These are phyloP conservation scores for Suillus luteus DNA, from an alignment of 768 basidiomycete species.

Conservation along the genomic window DNA sequence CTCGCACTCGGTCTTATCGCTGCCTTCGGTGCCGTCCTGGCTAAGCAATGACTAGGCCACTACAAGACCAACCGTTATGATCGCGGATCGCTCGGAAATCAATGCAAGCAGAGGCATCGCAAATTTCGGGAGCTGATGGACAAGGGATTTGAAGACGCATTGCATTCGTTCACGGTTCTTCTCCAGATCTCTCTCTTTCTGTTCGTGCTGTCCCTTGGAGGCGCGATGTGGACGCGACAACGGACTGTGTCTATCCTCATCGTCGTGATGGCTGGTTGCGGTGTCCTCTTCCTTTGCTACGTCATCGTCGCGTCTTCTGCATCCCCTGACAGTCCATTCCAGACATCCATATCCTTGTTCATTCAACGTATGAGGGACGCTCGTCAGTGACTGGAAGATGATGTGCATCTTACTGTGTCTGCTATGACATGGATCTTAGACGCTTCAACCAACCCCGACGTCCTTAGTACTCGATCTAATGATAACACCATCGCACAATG, in stretches of 20 bases:
- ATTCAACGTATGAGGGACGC: background rate
- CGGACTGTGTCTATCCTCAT: constrained; percentile 13
- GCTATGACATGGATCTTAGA: constrained; percentile 14
- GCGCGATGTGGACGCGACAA: constrained; percentile 2
- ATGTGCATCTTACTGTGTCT: background rate
- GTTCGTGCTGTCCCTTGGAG: constrained; percentile 12
- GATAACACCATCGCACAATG: background rate
- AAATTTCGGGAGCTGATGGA: constrained; percentile 12
- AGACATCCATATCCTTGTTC: constrained; percentile 5
- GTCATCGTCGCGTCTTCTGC: constrained; percentile 6
- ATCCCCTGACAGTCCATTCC: constrained; percentile 12
- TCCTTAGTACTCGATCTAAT: constrained; percentile 11
- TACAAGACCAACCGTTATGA: background rate
- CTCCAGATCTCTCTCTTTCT: constrained; percentile 18
- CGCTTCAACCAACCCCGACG: constrained; percentile 17
- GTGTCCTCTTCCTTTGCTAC: constrained; percentile 5
- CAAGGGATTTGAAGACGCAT: constrained; percentile 9
- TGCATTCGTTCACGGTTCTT: constrained; percentile 14
- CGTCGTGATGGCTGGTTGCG: constrained; percentile 3
- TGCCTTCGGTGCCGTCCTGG: constrained; percentile 5
- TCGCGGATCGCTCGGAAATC: constrained; percentile 10
- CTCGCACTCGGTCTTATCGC: constrained; percentile 15
- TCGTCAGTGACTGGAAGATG: no score
- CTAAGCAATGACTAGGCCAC: constrained; percentile 19
- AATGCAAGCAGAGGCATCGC: constrained; percentile 11